phyloP scores from a whole-genome alignment of 352 stramenopile species.

The Globisporangium okanoganense region DNA sequence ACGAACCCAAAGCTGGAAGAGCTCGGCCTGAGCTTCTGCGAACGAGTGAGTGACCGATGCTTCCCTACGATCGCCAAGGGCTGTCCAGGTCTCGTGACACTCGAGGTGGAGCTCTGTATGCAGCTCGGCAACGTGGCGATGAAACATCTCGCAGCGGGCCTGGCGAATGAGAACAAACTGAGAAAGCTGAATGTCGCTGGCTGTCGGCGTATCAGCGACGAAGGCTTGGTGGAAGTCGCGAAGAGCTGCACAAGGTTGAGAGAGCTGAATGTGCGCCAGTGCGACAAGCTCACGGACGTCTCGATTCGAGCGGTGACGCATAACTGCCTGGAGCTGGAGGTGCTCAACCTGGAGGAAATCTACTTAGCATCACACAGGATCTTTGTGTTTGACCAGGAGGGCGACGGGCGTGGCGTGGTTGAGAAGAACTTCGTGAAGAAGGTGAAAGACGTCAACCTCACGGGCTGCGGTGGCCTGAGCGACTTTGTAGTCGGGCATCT shows the following conservation, averaged over 20 bases:
- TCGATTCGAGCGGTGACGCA: conserved; percentile 73
- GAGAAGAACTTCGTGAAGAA: conserved; percentile 74
- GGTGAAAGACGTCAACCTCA: conserved; percentile 56
- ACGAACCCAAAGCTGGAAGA: conserved; percentile 48
- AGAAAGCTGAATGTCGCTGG: conserved; percentile 68
- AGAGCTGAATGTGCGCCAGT: conserved; percentile 71
- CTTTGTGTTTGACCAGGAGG: conserved; percentile 84
- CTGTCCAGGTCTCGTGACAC: conserved; percentile 30
- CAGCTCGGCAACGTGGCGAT: conserved; percentile 54
- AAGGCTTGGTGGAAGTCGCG: conserved; percentile 68
- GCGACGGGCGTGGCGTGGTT: conserved; percentile 72
- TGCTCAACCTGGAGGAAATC: conserved; percentile 84
- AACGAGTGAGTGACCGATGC: conserved; percentile 59
- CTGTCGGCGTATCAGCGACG: conserved; percentile 74
- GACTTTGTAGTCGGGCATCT: conserved; percentile 75
- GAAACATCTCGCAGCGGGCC: conserved; percentile 43
- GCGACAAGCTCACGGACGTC: conserved; percentile 81
- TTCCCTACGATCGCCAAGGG: conserved; percentile 48
- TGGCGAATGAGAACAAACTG: conserved; percentile 48
- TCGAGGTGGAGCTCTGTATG: conserved; percentile 66
- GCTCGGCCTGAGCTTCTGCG: conserved; percentile 60
- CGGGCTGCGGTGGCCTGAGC: conserved; percentile 67
- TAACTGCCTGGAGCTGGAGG: conserved; percentile 78
- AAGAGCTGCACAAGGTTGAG: conserved; percentile 54
- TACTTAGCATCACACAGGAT: conserved; percentile 54